Base-by-base conservation (phyloP, 768 basidiomycete genomes). In the Boletus coccyginus region DNA sequence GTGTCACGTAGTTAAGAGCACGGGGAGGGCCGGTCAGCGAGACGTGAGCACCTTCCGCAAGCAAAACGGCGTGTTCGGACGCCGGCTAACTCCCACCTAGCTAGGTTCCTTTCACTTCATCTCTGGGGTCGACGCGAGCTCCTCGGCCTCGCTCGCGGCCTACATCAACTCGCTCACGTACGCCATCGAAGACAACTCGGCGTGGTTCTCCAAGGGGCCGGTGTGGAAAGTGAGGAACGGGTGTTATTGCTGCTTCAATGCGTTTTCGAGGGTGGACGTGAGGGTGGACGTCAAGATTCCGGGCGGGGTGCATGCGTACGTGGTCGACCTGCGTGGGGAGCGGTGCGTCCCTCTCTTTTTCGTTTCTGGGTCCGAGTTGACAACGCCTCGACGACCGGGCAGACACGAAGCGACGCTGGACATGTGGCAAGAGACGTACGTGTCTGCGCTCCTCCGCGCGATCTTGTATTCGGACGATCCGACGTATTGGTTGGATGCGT, bases 161-260 rank as follows among this genome's bases (percentile, higher is more conserved):
- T 99, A 99, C 74, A 90, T 98, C 73, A 98, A 99, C 76, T 97
- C 94, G 24, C 80, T 98, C n/a, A 96, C 93, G 7, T 98, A 98
- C 68, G 84, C 88, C 17, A 87, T 98, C 59, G 97, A 98, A 66
- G 94, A 95, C 61, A 85, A 80, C 53, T 83, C 86, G 29, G 87
- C 92, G 5, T 99, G 97, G 97, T 97, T 97, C 69, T 85, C 87
- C 35, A 92, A 91, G 67, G 81, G 86, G 7, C 76, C 87, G 4
- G 75, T 81, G 8, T 98, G 93, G 92, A 96, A 94, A 71, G 92
- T 99, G 21, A 81, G 87, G 57, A 90, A 88, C 64, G 97, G 97
- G 3, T 93, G 88, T 50, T 99, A 92, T 68, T 99, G 92, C 73
- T 97, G 94, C 73, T 99, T 97, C 77, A 97, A 99, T 70, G 97